A percentile compares a stretch with the other conserved stretches of the same genome.
Conservation (phyloP, 208 protist genomes). For the Crithidia sp. region DNA sequence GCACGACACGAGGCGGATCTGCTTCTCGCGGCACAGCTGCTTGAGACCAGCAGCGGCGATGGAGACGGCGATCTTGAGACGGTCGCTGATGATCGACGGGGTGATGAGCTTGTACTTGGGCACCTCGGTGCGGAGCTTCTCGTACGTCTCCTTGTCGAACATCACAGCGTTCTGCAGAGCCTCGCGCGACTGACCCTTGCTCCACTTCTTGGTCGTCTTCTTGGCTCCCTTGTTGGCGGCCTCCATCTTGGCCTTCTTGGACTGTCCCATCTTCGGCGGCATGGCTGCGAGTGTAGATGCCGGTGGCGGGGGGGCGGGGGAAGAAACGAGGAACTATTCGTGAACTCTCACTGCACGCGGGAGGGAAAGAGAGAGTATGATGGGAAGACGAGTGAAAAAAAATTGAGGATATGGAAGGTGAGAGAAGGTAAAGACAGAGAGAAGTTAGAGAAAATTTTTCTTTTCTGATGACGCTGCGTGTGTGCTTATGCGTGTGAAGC, state of each 20-base stretch:
- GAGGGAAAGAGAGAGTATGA: conserved; percentile 1
- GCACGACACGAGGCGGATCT: conserved; percentile 81
- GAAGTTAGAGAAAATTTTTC: neutral
- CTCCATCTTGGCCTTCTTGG: conserved; percentile 76
- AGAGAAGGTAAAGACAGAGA: neutral
- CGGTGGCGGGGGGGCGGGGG: conserved; percentile 5
- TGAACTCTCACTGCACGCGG: conserved; percentile 35
- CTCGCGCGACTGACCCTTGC: conserved; percentile 90
- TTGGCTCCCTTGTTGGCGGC: conserved; percentile 77
- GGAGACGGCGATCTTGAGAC: conserved; percentile 88
- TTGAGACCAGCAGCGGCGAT: conserved; percentile 86
- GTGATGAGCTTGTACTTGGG: conserved; percentile 95
- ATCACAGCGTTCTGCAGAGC: conserved; percentile 92
- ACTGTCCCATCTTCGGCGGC: conserved; percentile 76
- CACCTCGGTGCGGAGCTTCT: conserved; percentile 87
- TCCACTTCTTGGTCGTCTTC: conserved; percentile 94
- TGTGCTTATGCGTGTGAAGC: too few relatives aligned
- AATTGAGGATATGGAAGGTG: conserved; percentile 8
- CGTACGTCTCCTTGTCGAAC: conserved; percentile 89
- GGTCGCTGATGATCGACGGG: conserved; percentile 88
- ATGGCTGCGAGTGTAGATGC: conserved; percentile 27
- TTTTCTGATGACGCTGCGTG: too few relatives aligned
- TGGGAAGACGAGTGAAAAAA: conserved; percentile 15
- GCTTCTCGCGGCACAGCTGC: conserved; percentile 85
- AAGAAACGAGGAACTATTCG: conserved; percentile 8